phyloP scores from a whole-genome alignment of 352 stramenopile genomes.

The Globisporangium emineosum region DNA sequence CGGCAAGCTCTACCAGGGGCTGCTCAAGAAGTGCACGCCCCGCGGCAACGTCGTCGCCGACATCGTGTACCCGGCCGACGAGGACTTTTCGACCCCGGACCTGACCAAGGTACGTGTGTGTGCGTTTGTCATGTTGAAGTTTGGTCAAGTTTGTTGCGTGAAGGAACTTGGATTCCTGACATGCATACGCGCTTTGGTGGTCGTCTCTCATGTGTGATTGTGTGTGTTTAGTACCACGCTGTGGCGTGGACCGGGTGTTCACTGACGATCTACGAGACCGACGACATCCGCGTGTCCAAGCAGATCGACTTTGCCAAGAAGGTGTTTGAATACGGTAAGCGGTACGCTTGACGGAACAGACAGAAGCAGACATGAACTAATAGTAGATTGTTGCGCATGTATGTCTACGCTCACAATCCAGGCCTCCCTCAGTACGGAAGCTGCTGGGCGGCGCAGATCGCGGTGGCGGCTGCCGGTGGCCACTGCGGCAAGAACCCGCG shows the following conservation, averaged over 20 bases:
- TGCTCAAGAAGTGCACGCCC: conserved; percentile 62
- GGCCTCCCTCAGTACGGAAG: conserved; percentile 75
- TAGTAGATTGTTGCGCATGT: not conserved
- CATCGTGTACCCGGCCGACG: conserved; percentile 66
- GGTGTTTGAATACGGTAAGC: conserved; percentile 57
- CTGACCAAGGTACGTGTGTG: conserved; percentile 40
- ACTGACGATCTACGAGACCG: conserved; percentile 61
- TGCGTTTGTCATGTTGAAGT: conserved; percentile 1
- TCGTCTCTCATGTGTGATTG: not conserved
- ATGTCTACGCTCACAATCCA: conserved; percentile 12
- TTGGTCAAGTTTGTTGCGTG: not conserved
- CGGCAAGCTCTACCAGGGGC: conserved; percentile 61
- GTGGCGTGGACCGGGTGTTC: conserved; percentile 78
- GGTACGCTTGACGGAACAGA: too few relatives aligned
- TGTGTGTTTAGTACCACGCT: conserved; percentile 50
- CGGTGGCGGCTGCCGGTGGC: conserved; percentile 58
- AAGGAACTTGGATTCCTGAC: too few relatives aligned
- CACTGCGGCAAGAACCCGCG: conserved; percentile 61
- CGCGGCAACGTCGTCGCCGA: conserved; percentile 46
- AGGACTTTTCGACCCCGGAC: conserved; percentile 56
- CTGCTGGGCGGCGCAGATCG: conserved; percentile 82
- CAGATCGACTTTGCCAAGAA: conserved; percentile 72
- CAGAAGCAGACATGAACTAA: not conserved
- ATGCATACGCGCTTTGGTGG: conserved; percentile 7
- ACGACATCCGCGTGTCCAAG: conserved; percentile 60